These are phyloP conservation scores for Mimosa pudica DNA, from an alignment of 306 rosid genomes.

Conservation along the genomic window DNA sequence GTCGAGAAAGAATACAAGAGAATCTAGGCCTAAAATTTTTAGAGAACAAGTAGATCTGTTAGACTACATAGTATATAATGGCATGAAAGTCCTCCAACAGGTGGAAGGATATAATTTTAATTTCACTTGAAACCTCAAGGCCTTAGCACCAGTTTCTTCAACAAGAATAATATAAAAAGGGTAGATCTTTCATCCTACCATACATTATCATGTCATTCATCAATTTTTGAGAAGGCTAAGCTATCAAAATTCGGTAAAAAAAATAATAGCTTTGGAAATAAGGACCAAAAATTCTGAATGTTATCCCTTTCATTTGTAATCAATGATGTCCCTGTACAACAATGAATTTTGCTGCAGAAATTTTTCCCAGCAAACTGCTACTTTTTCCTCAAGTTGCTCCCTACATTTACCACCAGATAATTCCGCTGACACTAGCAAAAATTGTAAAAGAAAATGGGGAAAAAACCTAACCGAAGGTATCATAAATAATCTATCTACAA, in stretches of 20 bases:
- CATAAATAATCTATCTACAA: slow-evolving; percentile 58
- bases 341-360: slow-evolving; percentile 60
- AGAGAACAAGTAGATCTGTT: too few species aligned
- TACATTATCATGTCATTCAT: neutral
- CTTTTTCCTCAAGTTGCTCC: slow-evolving; percentile 39
- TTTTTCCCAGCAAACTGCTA: slow-evolving; percentile 52
- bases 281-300: slow-evolving; percentile 28
- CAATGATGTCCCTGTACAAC: slow-evolving; percentile 66
- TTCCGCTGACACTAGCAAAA: slow-evolving; percentile 17
- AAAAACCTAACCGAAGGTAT: slow-evolving; percentile 31
- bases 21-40: too few species aligned
- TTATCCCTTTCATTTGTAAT: slow-evolving; percentile 40
- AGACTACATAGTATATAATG: too few species aligned
- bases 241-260: slow-evolving; percentile 9
- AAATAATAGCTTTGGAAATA: neutral
- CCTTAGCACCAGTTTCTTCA: too few species aligned
- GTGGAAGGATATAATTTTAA: too few species aligned
- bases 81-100: too few species aligned
- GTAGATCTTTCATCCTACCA: neutral
- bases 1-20: too few species aligned
- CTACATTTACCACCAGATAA: slow-evolving; percentile 43
- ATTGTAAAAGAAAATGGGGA: neutral
- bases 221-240: neutral
- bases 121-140: too few species aligned
- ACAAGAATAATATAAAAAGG: too few species aligned